A percentile compares a stretch with the other conserved stretches of the same genome.
Conservation (phyloP, 2,329 filamentous ascomycete genomes). For the Fusarium kyushuense region DNA sequence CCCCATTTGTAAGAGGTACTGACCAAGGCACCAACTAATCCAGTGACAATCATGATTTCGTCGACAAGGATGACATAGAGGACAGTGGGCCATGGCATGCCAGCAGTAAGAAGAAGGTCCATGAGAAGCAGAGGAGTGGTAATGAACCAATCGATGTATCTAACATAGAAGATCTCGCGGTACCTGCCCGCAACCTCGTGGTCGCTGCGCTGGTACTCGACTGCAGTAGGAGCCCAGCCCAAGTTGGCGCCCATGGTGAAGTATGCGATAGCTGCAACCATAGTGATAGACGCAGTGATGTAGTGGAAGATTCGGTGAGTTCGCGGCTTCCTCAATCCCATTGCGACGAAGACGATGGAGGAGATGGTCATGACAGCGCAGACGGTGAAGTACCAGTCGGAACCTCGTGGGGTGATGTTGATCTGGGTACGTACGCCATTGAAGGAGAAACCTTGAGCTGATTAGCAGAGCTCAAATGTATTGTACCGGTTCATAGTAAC, state of each 20-base stretch:
- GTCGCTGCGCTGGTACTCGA: conserved; percentile 63
- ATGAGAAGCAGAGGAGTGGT: conserved; percentile 74
- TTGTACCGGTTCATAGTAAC: background rate
- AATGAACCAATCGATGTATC: conserved; percentile 64
- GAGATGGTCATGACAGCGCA: conserved; percentile 68
- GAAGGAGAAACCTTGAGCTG: background rate
- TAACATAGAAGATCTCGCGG: conserved; percentile 68
- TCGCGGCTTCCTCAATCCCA: conserved; percentile 66
- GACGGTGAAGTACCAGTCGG: conserved; percentile 73
- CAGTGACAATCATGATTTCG: conserved; percentile 61
- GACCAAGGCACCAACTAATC: conserved; percentile 62
- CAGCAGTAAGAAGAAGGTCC: conserved; percentile 71
- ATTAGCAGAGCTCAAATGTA: background rate
- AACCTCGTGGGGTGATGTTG: conserved; percentile 68
- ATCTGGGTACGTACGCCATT: conserved; percentile 58
- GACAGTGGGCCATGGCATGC: conserved; percentile 66
- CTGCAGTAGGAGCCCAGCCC: conserved; percentile 58
- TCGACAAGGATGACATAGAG: conserved; percentile 60
- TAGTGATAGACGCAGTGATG: conserved; percentile 60
- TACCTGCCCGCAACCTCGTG: conserved; percentile 61
- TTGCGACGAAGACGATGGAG: conserved; percentile 65
- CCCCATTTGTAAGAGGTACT: conserved; percentile 67
- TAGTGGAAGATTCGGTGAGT: conserved; percentile 68
- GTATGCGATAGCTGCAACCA: conserved; percentile 65
- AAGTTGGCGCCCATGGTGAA: conserved; percentile 65